Evolutionary conservation across 768 basidiomycete genomes (phyloP).

Genomic region (Tylopilus balloui): DNA sequence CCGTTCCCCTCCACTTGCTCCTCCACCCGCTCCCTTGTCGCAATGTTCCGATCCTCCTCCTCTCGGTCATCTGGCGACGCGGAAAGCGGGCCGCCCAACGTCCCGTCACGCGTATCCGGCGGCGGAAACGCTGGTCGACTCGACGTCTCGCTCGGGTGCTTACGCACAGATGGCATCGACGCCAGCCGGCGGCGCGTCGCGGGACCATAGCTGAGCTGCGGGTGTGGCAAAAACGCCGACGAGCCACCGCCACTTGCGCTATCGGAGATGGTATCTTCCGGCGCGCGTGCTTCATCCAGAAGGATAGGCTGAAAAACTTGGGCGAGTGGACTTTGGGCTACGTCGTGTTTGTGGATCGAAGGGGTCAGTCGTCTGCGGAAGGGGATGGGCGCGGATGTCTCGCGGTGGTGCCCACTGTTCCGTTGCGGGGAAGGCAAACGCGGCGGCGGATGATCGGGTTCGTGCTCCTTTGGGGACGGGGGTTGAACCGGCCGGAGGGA

Average conservation of each 20-base stretch:
- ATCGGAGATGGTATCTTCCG: constrained; percentile 29
- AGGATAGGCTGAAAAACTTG: constrained; percentile 69
- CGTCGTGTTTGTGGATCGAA: constrained; percentile 20
- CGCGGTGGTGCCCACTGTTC: constrained; percentile 9
- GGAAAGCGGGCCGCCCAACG: constrained; percentile 18
- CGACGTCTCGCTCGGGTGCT: constrained; percentile 13
- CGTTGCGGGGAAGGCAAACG: constrained; percentile 9
- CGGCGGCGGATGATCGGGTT: constrained; percentile 1
- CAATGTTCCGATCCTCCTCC: constrained; percentile 8
- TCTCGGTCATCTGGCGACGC: constrained; percentile 25
- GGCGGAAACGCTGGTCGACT: constrained; percentile 14
- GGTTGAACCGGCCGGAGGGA: constrained; percentile 19
- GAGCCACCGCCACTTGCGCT: constrained; percentile 7
- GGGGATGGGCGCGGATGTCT: constrained; percentile 10
- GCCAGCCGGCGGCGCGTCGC: constrained; percentile 37
- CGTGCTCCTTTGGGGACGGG: constrained; percentile 21
- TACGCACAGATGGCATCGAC: constrained; percentile 28
- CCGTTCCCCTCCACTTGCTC: constrained; percentile 26
- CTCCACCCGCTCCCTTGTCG: constrained; percentile 27
- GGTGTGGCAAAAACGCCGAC: constrained; percentile 5
- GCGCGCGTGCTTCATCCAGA: constrained; percentile 43
- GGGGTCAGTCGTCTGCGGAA: constrained; percentile 21
- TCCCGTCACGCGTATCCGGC: constrained; percentile 25
- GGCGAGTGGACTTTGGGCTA: constrained; percentile 54
- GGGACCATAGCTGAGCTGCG: constrained; percentile 36